Conservation (phyloP, 371 early-diverging fungal species). For the Actinomucor elegans region DNA sequence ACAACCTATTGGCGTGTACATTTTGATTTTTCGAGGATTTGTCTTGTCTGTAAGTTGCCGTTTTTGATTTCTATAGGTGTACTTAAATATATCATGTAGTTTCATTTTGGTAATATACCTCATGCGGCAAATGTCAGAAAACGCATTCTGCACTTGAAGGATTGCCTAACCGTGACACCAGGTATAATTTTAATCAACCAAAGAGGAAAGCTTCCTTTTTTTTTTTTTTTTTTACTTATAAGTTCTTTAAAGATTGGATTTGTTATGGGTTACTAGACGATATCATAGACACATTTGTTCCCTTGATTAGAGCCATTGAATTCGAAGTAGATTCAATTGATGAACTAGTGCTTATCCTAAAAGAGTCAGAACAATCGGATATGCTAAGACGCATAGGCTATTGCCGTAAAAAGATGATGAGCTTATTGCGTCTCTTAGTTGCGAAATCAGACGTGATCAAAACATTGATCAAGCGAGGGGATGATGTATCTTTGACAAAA, state of each 20-base stretch:
- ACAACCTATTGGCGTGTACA: conserved; percentile 77
- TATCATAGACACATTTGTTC: conserved; percentile 80
- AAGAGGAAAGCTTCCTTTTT: conserved; percentile 12
- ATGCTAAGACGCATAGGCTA: conserved; percentile 85
- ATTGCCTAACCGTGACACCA: conserved; percentile 55
- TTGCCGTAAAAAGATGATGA: conserved; percentile 76
- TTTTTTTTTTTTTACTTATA: background rate
- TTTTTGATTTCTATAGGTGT: background rate
- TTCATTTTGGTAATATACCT: conserved; percentile 62
- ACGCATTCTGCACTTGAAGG: conserved; percentile 66
- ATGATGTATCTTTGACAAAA: conserved; percentile 21
- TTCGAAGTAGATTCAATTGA: conserved; percentile 88
- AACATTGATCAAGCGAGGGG: conserved; percentile 72
- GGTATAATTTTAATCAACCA: conserved; percentile 43
- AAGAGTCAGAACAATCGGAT: conserved; percentile 81
- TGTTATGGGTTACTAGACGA: conserved; percentile 85
- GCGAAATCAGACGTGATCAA: conserved; percentile 81
- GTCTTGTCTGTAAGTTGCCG: conserved; percentile 64
- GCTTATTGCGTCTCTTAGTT: conserved; percentile 65
- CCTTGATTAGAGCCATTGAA: conserved; percentile 72
- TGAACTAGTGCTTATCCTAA: conserved; percentile 85
- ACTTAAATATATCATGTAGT: conserved; percentile 41
- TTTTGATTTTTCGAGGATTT: conserved; percentile 74
- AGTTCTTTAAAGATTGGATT: conserved; percentile 75
- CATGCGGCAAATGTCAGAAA: conserved; percentile 74